A percentile compares a stretch with the other conserved stretches of the same genome.
These are phyloP conservation scores for Fraxinus sp. DNA, from an alignment of 305 asterid species.

Conservation along the genomic window DNA sequence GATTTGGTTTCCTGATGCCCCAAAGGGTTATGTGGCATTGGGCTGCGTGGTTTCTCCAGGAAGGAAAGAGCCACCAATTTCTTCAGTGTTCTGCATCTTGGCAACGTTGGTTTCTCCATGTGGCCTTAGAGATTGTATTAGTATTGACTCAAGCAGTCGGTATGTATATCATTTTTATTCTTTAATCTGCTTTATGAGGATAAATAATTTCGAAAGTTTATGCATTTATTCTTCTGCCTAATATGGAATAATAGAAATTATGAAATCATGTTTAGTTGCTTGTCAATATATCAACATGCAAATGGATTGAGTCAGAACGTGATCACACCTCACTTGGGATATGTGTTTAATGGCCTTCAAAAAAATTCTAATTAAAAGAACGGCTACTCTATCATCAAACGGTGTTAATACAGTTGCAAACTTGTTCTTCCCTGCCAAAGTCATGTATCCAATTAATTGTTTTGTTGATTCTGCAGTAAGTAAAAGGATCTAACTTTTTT, in stretches of 20 bases:
- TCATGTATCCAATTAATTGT: slow-evolving; percentile 20
- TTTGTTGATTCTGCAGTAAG: slow-evolving; percentile 6
- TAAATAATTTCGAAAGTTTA: neutral
- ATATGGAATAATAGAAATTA: slow-evolving; percentile 1
- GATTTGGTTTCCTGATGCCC: slow-evolving; percentile 97
- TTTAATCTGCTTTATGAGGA: neutral
- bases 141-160: slow-evolving; percentile 48
- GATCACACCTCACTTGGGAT: neutral
- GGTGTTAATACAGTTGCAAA: slow-evolving; percentile 2
- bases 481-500: neutral
- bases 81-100: slow-evolving; percentile 85
- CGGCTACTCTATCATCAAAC: slow-evolving; percentile 10
- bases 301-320: neutral
- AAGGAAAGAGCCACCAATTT: slow-evolving; percentile 59
- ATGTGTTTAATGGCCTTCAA: slow-evolving; percentile 4
- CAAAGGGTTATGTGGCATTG: slow-evolving; percentile 85
- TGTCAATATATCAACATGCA: neutral
- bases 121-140: slow-evolving; percentile 82
- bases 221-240: neutral
- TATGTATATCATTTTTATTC: slow-evolving; percentile 37
- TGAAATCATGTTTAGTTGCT: neutral
- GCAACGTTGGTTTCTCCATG: slow-evolving; percentile 80
- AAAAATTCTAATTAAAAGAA: slow-evolving; percentile 10
- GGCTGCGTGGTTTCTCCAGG: slow-evolving; percentile 94
- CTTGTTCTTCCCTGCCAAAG: slow-evolving; percentile 13